Conservation (phyloP, 257 asterid genomes). For the Solanum appendiculatum region DNA sequence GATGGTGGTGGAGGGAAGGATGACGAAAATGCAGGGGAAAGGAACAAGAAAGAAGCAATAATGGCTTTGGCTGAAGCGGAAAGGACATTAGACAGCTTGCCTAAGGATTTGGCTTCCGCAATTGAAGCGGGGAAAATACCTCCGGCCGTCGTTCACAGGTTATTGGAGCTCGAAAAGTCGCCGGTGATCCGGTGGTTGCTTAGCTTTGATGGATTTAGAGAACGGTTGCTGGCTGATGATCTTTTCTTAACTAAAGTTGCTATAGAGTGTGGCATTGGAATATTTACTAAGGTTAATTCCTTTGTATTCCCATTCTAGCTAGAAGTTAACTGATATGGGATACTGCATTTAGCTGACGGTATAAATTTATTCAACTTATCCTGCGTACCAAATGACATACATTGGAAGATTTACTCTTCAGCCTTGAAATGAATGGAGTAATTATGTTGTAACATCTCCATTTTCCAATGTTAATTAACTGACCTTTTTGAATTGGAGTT, state of each 20-base stretch:
- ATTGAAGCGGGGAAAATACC: constrained; percentile 79
- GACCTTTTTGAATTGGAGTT: not conserved
- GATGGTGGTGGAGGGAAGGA: constrained; percentile 18
- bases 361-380: not conserved
- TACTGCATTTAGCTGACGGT: not conserved
- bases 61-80: constrained; percentile 72
- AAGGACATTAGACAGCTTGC: constrained; percentile 70
- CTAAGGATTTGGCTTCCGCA: constrained; percentile 75
- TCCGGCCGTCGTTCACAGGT: constrained; percentile 44
- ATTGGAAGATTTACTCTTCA: not conserved
- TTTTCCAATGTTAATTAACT: not conserved
- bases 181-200: constrained; percentile 63
- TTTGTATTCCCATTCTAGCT: not conserved
- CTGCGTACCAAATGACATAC: not conserved
- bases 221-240: constrained; percentile 88
- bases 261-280: constrained; percentile 94
- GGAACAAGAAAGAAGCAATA: constrained; percentile 63
- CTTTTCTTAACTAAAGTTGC: constrained; percentile 93
- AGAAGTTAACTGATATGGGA: not conserved
- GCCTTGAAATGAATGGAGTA: not conserved
- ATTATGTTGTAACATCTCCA: not conserved
- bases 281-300: constrained; percentile 68
- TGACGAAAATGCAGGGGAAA: constrained; percentile 59
- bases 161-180: constrained; percentile 72
- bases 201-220: constrained; percentile 75